These are phyloP conservation scores for Fraxinus dipetala DNA, from an alignment of 305 asterid genomes.

Conservation along the genomic window DNA sequence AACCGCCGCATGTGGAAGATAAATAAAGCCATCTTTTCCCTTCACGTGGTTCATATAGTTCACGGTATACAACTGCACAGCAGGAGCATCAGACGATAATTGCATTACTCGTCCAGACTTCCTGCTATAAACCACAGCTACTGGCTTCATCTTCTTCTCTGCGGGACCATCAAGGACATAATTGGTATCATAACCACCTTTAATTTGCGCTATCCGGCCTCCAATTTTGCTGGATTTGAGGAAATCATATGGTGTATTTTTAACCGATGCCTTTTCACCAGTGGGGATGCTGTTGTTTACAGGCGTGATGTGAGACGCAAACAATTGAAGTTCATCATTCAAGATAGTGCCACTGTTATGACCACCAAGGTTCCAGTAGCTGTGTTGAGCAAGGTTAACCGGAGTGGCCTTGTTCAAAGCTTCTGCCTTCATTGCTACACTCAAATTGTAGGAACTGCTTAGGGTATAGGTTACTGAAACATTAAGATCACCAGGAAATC, in stretches of 20 bases:
- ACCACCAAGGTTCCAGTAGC: slow-evolving; percentile 78
- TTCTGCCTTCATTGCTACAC: slow-evolving; percentile 54
- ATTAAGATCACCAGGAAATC: slow-evolving; percentile 61
- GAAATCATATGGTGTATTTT: slow-evolving; percentile 60
- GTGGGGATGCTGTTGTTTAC: slow-evolving; percentile 58
- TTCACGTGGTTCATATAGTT: slow-evolving; percentile 40
- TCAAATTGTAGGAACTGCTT: slow-evolving; percentile 36
- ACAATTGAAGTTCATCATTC: slow-evolving; percentile 52
- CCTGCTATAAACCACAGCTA: slow-evolving; percentile 44
- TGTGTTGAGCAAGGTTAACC: slow-evolving; percentile 69
- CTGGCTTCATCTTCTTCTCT: slow-evolving; percentile 34
- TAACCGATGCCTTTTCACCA: slow-evolving; percentile 35
- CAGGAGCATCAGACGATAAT: slow-evolving; percentile 53
- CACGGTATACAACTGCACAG: slow-evolving; percentile 67
- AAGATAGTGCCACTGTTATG: slow-evolving; percentile 61
- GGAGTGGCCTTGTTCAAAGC: slow-evolving; percentile 67
- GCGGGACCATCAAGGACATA: slow-evolving; percentile 51
- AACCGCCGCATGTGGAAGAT: slow-evolving; percentile 53
- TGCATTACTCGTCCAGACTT: slow-evolving; percentile 66
- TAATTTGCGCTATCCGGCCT: slow-evolving; percentile 49
- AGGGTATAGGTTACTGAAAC: slow-evolving; percentile 52
- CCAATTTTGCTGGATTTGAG: slow-evolving; percentile 40
- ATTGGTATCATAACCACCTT: slow-evolving; percentile 61
- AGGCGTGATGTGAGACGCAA: slow-evolving; percentile 61
- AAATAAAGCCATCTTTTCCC: slow-evolving; percentile 71